Base-by-base conservation (phyloP, 768 basidiomycete genomes). In the Hygrocybe coccinea region DNA sequence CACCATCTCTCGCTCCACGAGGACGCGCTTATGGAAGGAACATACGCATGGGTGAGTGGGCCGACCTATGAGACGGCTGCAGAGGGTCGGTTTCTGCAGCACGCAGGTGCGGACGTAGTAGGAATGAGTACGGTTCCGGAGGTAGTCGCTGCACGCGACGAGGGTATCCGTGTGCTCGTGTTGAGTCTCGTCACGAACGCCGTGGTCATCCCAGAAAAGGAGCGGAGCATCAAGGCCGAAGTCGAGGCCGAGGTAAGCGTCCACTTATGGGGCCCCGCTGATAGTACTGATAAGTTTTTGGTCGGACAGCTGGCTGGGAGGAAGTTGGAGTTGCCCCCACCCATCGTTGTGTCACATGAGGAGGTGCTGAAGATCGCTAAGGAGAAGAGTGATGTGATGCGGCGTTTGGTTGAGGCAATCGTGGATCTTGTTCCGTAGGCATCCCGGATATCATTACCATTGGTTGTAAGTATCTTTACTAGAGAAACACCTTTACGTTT, bases 41-140 rank as follows among this genome's bases (percentile, higher is more conserved):
- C 80, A 2, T 95, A 95, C 61, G 91, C 91, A 1, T 95, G 90
- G 89, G 92, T 95, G 45, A 80, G 84, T 29, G 92, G 93, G 0
- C 92, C 93, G 12, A 89, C 90, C 7, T 95, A 95, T 65, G 92
- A 95, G 71, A 90, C 89, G 0, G 84, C 87, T 2, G 91, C 90
- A 0, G 92, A 95, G 62, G 92, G 91, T 33, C 76, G 85, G 47
- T 84, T 93, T 71, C 72, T 95, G 38, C 74, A 87, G 14, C 70
- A 72, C 7, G 83, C 82, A 0, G 92, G 92, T 2, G 92, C 87
- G 1, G 90, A 91, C 62, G 87, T 93, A n/a, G 92, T 94, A 1
- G 92, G 92, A 1, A 95, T 95, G 92, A 91, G 89, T 61, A 95
- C 93, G 0, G 81, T 94, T 14, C 92, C 91, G 0, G 92, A 95